These are phyloP conservation scores for Mycena maculata DNA, from an alignment of 768 basidiomycete species.

Conservation along the genomic window DNA sequence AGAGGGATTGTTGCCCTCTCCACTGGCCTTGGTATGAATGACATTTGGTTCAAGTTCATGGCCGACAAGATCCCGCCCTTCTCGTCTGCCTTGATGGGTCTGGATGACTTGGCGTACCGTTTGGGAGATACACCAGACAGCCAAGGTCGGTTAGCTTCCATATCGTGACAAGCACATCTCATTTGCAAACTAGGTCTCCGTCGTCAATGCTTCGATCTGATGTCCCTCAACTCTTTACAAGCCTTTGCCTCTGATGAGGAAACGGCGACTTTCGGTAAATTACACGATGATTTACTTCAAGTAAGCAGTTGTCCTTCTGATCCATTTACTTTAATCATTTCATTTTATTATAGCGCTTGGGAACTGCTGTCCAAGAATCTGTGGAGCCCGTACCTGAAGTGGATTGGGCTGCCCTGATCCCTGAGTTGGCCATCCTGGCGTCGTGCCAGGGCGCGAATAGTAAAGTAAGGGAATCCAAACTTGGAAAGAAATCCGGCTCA, in stretches of 20 bases:
- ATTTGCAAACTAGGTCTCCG: slow-evolving; percentile 48
- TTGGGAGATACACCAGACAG: slow-evolving; percentile 26
- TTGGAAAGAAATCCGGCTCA: neutral
- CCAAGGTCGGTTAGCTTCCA: slow-evolving; percentile 21
- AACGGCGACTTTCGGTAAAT: slow-evolving; percentile 20
- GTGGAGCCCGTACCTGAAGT: slow-evolving; percentile 15
- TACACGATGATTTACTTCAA: slow-evolving; percentile 39
- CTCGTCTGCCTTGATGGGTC: slow-evolving; percentile 24
- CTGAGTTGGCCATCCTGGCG: slow-evolving; percentile 51
- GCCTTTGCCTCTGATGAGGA: slow-evolving; percentile 35
- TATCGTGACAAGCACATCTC: neutral
- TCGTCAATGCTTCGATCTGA: slow-evolving; percentile 53
- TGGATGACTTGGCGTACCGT: slow-evolving; percentile 40
- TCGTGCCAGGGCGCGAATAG: neutral
- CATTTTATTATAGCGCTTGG: slow-evolving; percentile 25
- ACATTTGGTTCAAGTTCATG: slow-evolving; percentile 74
- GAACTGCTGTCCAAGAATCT: neutral
- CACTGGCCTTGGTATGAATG: slow-evolving; percentile 76
- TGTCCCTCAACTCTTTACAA: slow-evolving; percentile 51
- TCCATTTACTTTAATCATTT: neutral
- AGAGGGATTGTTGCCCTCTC: slow-evolving; percentile 64
- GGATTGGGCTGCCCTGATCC: slow-evolving; percentile 40
- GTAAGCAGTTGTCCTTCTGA: slow-evolving; percentile 31
- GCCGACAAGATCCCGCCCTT: slow-evolving; percentile 37
- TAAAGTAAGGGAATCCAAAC: neutral